Evolutionary conservation across 2,329 filamentous ascomycete genomes (phyloP).

Genomic region (Ustulina deusta): DNA sequence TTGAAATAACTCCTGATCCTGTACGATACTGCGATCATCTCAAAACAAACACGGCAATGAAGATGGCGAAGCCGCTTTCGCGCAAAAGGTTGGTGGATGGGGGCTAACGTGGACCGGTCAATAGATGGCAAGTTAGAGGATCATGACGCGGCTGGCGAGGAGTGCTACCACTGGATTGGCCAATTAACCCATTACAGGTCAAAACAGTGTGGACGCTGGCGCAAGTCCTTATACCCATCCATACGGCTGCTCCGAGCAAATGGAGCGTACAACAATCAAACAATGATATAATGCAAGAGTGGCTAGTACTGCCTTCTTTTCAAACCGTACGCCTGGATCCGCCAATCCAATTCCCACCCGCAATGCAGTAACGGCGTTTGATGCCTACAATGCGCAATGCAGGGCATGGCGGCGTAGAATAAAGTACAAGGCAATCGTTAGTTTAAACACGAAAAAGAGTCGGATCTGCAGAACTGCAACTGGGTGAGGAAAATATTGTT

Average conservation of each 20-base stretch:
- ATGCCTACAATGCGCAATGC: conserved; percentile 39
- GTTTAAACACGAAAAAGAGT: conserved; percentile 37
- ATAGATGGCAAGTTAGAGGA: background rate
- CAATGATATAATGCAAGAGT: conserved; percentile 42
- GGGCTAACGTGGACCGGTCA: conserved; percentile 3
- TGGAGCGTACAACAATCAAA: conserved; percentile 40
- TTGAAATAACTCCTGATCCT: conserved; percentile 5
- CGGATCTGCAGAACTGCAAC: conserved; percentile 10
- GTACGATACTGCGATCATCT: background rate
- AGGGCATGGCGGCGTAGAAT: conserved; percentile 35
- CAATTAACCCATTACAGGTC: background rate
- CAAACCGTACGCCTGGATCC: conserved; percentile 37
- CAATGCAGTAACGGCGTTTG: conserved; percentile 32
- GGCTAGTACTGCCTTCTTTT: conserved; percentile 36
- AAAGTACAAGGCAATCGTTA: conserved; percentile 46
- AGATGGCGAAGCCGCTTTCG: conserved; percentile 15
- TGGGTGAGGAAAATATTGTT: background rate
- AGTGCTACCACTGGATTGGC: background rate
- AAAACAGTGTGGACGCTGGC: background rate
- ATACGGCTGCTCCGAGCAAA: conserved; percentile 26
- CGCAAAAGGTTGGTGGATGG: conserved; percentile 10
- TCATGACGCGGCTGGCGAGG: background rate
- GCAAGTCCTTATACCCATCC: conserved; percentile 18
- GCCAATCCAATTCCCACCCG: conserved; percentile 45
- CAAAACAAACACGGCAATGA: conserved; percentile 23